These are phyloP conservation scores for Boletus bicolor DNA, from an alignment of 768 basidiomycete genomes.

Conservation along the genomic window DNA sequence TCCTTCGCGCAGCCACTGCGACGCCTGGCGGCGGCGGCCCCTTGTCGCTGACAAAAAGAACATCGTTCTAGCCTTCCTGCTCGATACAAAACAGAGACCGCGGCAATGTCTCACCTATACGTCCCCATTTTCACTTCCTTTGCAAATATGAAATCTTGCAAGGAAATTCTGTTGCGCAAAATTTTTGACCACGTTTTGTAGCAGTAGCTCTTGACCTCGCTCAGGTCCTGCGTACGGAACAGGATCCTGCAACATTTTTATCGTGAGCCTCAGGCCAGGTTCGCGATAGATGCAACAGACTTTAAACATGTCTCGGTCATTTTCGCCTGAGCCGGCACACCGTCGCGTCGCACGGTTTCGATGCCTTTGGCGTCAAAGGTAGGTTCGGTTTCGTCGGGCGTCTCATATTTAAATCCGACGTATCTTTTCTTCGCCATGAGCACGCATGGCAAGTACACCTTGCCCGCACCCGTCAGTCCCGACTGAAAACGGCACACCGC, in stretches of 20 bases:
- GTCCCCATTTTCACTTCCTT: constrained; percentile 93
- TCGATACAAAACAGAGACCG: background rate
- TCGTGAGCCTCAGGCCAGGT: background rate
- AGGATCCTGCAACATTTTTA: constrained; percentile 59
- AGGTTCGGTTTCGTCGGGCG: constrained; percentile 71
- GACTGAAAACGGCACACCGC: too few species aligned
- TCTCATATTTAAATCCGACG: constrained; percentile 95
- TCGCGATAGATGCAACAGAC: constrained; percentile 40
- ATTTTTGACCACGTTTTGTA: constrained; percentile 81
- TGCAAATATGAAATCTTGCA: constrained; percentile 94
- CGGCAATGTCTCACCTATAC: constrained; percentile 59
- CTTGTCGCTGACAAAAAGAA: constrained; percentile 55
- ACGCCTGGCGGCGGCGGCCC: constrained; percentile 90
- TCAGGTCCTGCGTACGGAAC: constrained; percentile 87
- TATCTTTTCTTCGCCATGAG: constrained; percentile 99
- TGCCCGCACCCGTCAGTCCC: background rate
- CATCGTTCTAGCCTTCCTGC: background rate
- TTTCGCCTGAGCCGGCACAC: constrained; percentile 85
- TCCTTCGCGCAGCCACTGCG: constrained; percentile 74
- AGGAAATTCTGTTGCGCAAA: constrained; percentile 70
- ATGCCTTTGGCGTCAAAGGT: constrained; percentile 96
- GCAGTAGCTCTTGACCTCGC: constrained; percentile 86
- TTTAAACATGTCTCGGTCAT: constrained; percentile 89
- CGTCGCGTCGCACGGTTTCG: constrained; percentile 93
- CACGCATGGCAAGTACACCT: constrained; percentile 94